Base-by-base conservation (phyloP, 2,329 filamentous ascomycete genomes). In the Beauveria bassiana region DNA sequence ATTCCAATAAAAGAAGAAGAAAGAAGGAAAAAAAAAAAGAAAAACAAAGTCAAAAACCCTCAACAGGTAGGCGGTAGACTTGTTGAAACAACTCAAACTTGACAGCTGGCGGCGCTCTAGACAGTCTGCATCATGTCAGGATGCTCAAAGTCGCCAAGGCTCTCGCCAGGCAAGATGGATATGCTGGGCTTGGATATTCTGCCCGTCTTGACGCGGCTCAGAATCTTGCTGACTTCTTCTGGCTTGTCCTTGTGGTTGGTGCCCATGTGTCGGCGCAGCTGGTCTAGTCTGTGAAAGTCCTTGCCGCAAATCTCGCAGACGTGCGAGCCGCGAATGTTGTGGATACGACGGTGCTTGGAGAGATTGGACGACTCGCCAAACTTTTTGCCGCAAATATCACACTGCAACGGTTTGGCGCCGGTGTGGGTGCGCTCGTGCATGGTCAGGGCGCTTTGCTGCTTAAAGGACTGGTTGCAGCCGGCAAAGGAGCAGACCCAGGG, bases 351-450 rank as follows among this genome's bases (percentile, higher is more conserved):
- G 68, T 88, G 86, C 66, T 88, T 88, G 56, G 85, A 84, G 20
- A 88, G 73, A 66, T 88, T 88, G 4, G 85, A 87, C 0, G 85
- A 87, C 69, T 88, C 85, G 63, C 82, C 80, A 68, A 88, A 88
- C 10, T 73, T 73, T 67, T 84, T 85, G 51, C 77, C 78, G 65
- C 86, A 88, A 31, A 81, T 74, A 1, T 82, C 78, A 64, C 85
- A 88, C 50, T 75, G 72, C 0, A 88, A 72, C 0, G 85, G 85
- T 68, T 88, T 88, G 52, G 83, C 80, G 47, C 85, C 84, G 1
- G 86, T 87, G 67, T 89, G 87, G 1, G 81, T 85, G 45, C 86
- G 79, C 66, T 81, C 80, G 66, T 90, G 87, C 78, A 87, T 87
- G n/a, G 85, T 88, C 24, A 87, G 74, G 24, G 86, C 86, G 64